Base-by-base conservation (phyloP, 495 filamentous ascomycete genomes). In the Lindgomyces ingoldianus region DNA sequence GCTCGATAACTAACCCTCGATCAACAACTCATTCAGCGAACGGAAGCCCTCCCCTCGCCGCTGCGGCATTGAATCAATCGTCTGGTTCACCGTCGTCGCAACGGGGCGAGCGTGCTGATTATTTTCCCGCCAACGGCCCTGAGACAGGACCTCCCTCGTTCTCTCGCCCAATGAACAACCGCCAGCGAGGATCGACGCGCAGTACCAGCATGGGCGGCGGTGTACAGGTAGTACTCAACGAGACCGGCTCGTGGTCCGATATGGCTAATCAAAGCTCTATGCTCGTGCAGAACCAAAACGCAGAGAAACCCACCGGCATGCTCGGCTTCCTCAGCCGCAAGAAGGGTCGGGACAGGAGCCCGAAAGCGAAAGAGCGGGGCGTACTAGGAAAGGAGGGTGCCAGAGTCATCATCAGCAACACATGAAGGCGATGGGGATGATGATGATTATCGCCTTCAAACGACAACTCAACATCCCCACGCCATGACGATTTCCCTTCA, bases 351-450 rank as follows among this genome's bases (percentile, higher is more conserved):
- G 91, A 91, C 50, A 84, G 89, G 71, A 96, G 93, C 72, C 94
- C 94, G 9, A 96, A 96, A 76, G 93, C 93, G 45, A 91, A 91
- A 74, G 94, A 98, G 73, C 81, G 90, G 18, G 94, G 94, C 51
- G 93, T 98, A 48, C 73, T 98, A 64, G 95, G 94, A 56, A 96
- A 96, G 72, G 94, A 98, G 72, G 94, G 94, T 6, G 92, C 94
- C 19, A 82, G 94, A 70, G 87, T 91, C 27, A 80, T 91, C 39
- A 82, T 91, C 54, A 68, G 64, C 56, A 69, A 67, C 52, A 65
- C 66, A 14, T 72, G 52, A 67, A 6, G 33, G 33, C 33, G 33
- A 6, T 14, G 33, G 33, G n/a, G n/a, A n/a, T 39, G 33, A 14
- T 39, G 33, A 39, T 39, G 33, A 39, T 39, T 39, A 6, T 39